phyloP scores from a whole-genome alignment of 2,329 filamentous ascomycete genomes.

The Escovopsis sp. region DNA sequence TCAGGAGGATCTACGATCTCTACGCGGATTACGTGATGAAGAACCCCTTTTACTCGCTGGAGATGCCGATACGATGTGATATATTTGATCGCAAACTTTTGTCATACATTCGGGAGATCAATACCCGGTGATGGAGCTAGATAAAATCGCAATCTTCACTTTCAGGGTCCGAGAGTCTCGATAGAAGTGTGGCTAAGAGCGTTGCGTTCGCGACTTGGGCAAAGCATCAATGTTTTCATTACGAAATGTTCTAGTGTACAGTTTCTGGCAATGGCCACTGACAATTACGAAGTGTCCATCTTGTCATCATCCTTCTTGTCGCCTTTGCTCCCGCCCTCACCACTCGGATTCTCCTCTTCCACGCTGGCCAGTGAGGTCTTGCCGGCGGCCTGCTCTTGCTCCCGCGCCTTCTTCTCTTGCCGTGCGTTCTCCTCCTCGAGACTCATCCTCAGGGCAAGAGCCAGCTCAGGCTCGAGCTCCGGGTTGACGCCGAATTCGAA shows the following conservation, averaged over 20 bases:
- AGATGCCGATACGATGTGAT: constrained; percentile 94
- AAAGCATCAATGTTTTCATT: background rate
- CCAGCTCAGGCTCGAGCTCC: constrained; percentile 81
- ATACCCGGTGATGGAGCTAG: constrained; percentile 31
- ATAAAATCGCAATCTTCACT: no score
- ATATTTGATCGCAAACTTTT: constrained; percentile 80
- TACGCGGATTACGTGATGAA: constrained; percentile 99
- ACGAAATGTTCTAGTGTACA: constrained; percentile 17
- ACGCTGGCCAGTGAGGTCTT: constrained; percentile 71
- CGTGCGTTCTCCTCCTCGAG: constrained; percentile 96
- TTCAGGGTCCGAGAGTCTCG: no score
- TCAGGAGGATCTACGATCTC: constrained; percentile 79
- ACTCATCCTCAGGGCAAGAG: constrained; percentile 88
- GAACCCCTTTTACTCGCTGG: constrained; percentile 95
- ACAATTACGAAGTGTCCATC: constrained; percentile 68
- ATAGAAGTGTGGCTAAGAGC: no score
- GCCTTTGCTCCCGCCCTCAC: constrained; percentile 24
- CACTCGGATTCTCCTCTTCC: constrained; percentile 60
- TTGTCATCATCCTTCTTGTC: constrained; percentile 47
- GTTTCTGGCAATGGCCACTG: constrained; percentile 17
- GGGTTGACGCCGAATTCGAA: constrained; percentile 76
- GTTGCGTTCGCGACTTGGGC: background rate
- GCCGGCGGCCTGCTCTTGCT: constrained; percentile 56
- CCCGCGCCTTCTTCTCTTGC: constrained; percentile 70
- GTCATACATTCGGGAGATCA: constrained; percentile 64